Conservation (phyloP, 169 alveolate genomes). For the Babesia caballi region DNA sequence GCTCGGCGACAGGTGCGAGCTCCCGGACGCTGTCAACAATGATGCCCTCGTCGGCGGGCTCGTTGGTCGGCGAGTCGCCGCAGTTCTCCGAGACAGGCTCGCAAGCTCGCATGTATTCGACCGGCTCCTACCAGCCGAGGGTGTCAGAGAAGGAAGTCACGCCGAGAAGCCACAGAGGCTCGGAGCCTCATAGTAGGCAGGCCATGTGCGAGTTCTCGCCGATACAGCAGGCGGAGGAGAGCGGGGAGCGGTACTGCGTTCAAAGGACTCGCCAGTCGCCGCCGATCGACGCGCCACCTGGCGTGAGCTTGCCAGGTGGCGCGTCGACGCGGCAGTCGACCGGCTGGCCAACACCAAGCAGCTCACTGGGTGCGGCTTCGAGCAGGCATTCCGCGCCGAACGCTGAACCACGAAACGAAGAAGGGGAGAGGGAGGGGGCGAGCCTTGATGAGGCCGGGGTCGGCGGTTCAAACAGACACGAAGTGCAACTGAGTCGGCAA, state of each 20-base stretch:
- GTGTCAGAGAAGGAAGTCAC: background rate
- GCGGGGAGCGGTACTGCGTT: background rate
- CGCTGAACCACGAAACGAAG: no score
- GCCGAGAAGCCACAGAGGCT: background rate
- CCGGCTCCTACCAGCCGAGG: background rate
- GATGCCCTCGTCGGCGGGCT: background rate
- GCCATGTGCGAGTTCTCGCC: no score
- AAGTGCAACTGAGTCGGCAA: no score
- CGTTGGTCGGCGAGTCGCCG: background rate
- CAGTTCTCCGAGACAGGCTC: background rate
- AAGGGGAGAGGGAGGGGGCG: no score
- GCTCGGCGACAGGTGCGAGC: background rate
- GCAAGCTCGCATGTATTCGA: background rate
- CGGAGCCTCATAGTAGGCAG: no score
- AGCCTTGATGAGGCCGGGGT: no score
- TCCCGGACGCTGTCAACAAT: slow-evolving; percentile 5
- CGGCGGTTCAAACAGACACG: no score
- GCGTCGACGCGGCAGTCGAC: slow-evolving; percentile 2
- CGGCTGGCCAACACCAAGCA: background rate
- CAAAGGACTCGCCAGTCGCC: background rate
- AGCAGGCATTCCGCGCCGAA: no score
- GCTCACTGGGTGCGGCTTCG: no score
- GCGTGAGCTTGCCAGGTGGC: no score
- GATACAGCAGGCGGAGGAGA: no score
- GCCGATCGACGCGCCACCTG: no score